phyloP scores from a whole-genome alignment of 192 early-diverging fungal species.

The Mortierella hygrophila region DNA sequence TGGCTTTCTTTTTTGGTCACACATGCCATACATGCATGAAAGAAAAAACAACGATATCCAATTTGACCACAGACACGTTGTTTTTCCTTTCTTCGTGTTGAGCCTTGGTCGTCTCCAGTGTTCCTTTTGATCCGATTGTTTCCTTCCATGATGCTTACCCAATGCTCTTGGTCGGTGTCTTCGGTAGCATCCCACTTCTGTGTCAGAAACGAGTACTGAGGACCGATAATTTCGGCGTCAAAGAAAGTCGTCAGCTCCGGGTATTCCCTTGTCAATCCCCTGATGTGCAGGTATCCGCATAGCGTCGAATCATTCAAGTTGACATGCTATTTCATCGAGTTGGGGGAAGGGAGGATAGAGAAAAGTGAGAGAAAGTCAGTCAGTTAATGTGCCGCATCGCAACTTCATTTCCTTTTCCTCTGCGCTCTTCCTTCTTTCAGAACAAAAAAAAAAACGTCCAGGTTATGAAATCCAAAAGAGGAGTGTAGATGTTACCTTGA shows the following conservation, averaged over 20 bases:
- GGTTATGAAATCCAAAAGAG: neutral
- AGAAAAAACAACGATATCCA: neutral
- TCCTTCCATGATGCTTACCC: slow-evolving; percentile 63
- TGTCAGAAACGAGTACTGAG: slow-evolving; percentile 81
- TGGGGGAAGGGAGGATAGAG: neutral
- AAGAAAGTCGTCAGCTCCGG: slow-evolving; percentile 91
- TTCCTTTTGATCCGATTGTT: too few relatives aligned
- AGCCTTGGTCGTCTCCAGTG: neutral
- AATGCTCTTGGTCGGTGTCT: slow-evolving; percentile 77
- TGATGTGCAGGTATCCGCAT: slow-evolving; percentile 86
- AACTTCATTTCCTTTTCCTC: neutral
- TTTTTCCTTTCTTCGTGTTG: neutral
- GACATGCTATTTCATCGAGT: slow-evolving; percentile 63
- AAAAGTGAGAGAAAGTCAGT: neutral
- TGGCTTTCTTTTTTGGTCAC: neutral
- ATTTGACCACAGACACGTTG: neutral
- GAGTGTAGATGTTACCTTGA: slow-evolving; percentile 68
- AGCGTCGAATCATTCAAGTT: slow-evolving; percentile 78
- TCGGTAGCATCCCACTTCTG: slow-evolving; percentile 86
- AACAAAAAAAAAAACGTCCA: neutral
- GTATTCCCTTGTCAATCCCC: slow-evolving; percentile 81
- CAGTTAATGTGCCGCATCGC: neutral
- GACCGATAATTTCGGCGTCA: slow-evolving; percentile 87
- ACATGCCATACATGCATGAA: neutral
- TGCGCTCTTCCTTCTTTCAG: neutral